These are phyloP conservation scores for Penicillium macrosclerotiorum DNA, from an alignment of 495 filamentous ascomycete species.

Conservation along the genomic window DNA sequence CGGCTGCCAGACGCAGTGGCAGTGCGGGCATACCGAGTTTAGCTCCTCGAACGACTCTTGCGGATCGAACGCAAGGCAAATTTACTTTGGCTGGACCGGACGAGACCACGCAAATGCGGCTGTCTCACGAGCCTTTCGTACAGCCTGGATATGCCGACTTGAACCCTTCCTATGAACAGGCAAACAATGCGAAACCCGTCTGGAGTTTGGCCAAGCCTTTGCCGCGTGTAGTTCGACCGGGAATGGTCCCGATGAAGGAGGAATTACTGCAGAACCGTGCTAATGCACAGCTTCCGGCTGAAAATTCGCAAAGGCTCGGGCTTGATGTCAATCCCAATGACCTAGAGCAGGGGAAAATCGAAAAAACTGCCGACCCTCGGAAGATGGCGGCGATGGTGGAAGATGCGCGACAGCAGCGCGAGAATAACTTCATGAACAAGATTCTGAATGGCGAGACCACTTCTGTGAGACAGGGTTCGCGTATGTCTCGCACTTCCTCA, in stretches of 20 bases:
- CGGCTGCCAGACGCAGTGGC: constrained; percentile 20
- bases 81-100: constrained; percentile 40
- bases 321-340: constrained; percentile 41
- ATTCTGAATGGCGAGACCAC: constrained; percentile 28
- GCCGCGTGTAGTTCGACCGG: constrained; percentile 46
- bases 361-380: constrained; percentile 29
- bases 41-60: constrained; percentile 28
- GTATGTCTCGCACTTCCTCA: constrained; percentile 31
- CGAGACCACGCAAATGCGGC: constrained; percentile 32
- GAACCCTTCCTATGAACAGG: constrained; percentile 46
- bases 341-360: constrained; percentile 35
- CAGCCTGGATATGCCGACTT: constrained; percentile 43
- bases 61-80: constrained; percentile 31
- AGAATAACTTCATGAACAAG: constrained; percentile 40
- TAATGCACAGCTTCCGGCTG: constrained; percentile 29
- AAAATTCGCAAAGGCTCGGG: constrained; percentile 36
- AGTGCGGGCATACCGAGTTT: constrained; percentile 24
- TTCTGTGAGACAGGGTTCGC: constrained; percentile 17
- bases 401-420: constrained; percentile 42
- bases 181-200: constrained; percentile 41
- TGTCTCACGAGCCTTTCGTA: constrained; percentile 41
- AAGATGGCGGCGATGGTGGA: constrained; percentile 44
- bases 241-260: constrained; percentile 43
- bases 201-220: constrained; percentile 51
- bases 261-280: constrained; percentile 30